These are phyloP conservation scores for Apophysomyces sp. DNA, from an alignment of 371 early-diverging fungal species.

Conservation along the genomic window DNA sequence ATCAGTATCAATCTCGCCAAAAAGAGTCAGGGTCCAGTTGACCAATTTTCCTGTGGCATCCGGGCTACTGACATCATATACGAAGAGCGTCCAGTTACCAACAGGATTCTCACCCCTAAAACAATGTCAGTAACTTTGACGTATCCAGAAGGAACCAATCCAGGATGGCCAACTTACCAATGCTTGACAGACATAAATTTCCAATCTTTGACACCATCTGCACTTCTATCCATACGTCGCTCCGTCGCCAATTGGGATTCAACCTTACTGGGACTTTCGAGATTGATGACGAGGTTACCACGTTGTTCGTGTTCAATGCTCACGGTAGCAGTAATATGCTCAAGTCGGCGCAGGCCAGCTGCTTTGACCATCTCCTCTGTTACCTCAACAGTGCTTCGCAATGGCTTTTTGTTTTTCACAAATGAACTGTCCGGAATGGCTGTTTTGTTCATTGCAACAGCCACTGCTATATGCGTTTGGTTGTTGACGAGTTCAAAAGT, in stretches of 20 bases:
- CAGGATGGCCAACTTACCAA: constrained; percentile 64
- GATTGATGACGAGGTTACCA: constrained; percentile 77
- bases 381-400: constrained; percentile 38
- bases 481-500: constrained; percentile 60
- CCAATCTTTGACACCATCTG: constrained; percentile 86
- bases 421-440: constrained; percentile 55
- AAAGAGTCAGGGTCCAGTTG: constrained; percentile 70
- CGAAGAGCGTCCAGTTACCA: constrained; percentile 84
- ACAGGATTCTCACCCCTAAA: constrained; percentile 82
- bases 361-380: constrained; percentile 44
- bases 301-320: constrained; percentile 77
- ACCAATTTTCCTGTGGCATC: constrained; percentile 43
- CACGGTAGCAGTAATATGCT: constrained; percentile 88
- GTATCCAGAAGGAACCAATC: background rate
- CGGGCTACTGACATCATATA: constrained; percentile 53
- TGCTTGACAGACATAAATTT: constrained; percentile 96
- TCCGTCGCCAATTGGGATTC: constrained; percentile 67
- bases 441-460: constrained; percentile 39
- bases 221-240: constrained; percentile 64
- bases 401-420: constrained; percentile 20
- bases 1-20: constrained; percentile 55
- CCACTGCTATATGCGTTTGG: constrained; percentile 58
- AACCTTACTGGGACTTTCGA: constrained; percentile 72
- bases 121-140: background rate
- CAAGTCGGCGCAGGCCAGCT: constrained; percentile 60